Evolutionary conservation across 352 stramenopile species (phyloP), one percentile per base, ranked within the genome.

Genomic region (Poterioochromonas sp.): DNA sequence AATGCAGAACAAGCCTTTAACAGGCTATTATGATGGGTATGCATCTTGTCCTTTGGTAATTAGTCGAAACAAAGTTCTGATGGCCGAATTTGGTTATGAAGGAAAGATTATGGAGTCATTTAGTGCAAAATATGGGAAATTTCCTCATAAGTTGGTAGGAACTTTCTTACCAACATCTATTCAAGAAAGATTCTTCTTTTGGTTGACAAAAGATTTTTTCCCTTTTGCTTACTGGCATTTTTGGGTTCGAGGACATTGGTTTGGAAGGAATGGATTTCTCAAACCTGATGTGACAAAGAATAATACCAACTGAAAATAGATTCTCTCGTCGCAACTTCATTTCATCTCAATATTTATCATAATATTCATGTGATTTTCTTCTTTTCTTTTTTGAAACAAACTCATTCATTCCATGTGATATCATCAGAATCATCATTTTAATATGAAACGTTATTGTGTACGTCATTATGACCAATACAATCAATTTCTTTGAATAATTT

Each of bases 21-120:
- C 79, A 76, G 79, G 71, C 32, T 34, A 69, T 15, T 85, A 85
- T 60, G 53, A 54, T 63, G 82, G 82, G 34, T 85, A 84, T 53
- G 80, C 80, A 40, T 83, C 78, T 11, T 85, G 82, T 64, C 82
- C 82, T 5, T 53, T 85, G 20, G 76, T 84, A n/a, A 77, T 82
- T 65, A 73, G 58, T 0, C 69, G 62, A 8, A 82, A 83, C 58
- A 49, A 76, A 49, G 60, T 84, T 18, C 22, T 85, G 0, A 53
- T 85, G 41, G 81, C 82, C 11, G 82, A 85, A 41, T 85, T 85
- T 78, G 76, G 69, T 15, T 84, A 84, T 47, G 81, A 76, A 34
- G 79, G 81, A 34, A 62, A 80, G 43, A 53, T 82, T 29, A 71
- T 76, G 35, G 81, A 84, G 62, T 80, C 81, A 18, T 84, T 84